Evolutionary conservation across 768 basidiomycete species (phyloP), one percentile per base, ranked within the genome.

Genomic region (Russula vinacea): DNA sequence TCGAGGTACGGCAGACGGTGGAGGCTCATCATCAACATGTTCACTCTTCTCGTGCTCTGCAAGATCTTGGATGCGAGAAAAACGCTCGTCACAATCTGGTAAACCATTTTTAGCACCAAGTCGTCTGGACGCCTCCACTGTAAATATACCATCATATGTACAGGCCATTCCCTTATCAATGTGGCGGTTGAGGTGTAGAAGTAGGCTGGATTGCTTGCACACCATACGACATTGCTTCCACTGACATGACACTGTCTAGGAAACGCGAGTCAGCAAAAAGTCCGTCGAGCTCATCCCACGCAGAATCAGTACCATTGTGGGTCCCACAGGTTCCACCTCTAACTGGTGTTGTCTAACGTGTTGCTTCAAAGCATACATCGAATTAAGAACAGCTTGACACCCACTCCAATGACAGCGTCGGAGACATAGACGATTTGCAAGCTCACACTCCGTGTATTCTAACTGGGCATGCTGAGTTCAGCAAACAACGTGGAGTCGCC

Each of bases 151-250:
- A 9, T 65, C 64, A 33, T 61, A 65, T 51, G 57, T 16, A 61
- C 64, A 65, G 2, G 33, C 13, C 19, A 61, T n/a, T 37, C 56
- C 59, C 26, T 56, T 65, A 9, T 65, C 64, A 29, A 65, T 40
- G 49, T 65, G 64, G 32, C 64, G 64, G 40, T 56, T 17, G 40
- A 65, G 59, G 60, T 65, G 64, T 44, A 22, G 14, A 45, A 61
- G 55, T 19, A 65, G 55, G 40, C 55, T 61, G 40, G 49, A 61
- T 52, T 42, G 47, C 56, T 65, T 53, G 64, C 64, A 65, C 49
- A 65, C 64, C 64, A 65, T 65, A 45, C 64, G 64, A 33, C 64
- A 65, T 52, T 65, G 54, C 51, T 65, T 65, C 64, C 64, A 65
- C 50, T 32, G 64, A 56, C 64, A 65, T 39, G 64, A 65, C 47